Conservation (phyloP, 495 filamentous ascomycete genomes). For the Parachaetomium inaequale region DNA sequence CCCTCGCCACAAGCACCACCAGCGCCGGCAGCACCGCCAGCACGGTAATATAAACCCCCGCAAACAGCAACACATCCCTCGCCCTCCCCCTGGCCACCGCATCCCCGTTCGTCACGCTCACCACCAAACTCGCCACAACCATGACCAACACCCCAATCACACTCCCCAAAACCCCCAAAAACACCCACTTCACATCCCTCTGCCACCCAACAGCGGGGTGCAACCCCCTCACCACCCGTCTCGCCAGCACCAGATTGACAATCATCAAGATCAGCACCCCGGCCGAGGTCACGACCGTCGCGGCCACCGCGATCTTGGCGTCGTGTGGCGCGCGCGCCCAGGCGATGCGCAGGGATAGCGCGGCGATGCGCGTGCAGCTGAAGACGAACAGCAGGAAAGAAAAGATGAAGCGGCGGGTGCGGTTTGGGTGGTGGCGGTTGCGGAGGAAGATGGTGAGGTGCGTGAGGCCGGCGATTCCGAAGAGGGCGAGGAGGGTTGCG, state of each 20-base stretch:
- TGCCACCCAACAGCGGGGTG: constrained; percentile 70
- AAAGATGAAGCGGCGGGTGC: constrained; percentile 64
- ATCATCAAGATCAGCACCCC: constrained; percentile 74
- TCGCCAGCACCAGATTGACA: constrained; percentile 72
- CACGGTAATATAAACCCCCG: constrained; percentile 61
- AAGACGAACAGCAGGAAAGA: constrained; percentile 69
- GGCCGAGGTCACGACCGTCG: constrained; percentile 67
- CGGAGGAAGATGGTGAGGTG: constrained; percentile 61
- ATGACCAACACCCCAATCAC: constrained; percentile 61
- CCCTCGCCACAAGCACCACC: constrained; percentile 42
- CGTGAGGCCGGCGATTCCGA: constrained; percentile 48
- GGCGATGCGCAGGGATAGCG: constrained; percentile 60
- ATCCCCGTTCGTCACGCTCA: constrained; percentile 62
- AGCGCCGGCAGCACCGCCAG: constrained; percentile 76
- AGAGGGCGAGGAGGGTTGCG: constrained; percentile 64
- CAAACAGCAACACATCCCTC: constrained; percentile 63
- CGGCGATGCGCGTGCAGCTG: constrained; percentile 64
- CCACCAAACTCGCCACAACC: constrained; percentile 62
- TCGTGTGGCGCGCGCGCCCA: constrained; percentile 50
- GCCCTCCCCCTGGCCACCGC: constrained; percentile 45
- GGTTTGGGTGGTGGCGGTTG: constrained; percentile 48
- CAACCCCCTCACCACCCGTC: constrained; percentile 67
- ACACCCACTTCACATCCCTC: constrained; percentile 35
- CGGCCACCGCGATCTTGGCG: constrained; percentile 60
- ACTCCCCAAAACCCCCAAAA: constrained; percentile 55